Conservation (phyloP, 1,284 basidiomycete genomes). For the Porodaedalea pini region DNA sequence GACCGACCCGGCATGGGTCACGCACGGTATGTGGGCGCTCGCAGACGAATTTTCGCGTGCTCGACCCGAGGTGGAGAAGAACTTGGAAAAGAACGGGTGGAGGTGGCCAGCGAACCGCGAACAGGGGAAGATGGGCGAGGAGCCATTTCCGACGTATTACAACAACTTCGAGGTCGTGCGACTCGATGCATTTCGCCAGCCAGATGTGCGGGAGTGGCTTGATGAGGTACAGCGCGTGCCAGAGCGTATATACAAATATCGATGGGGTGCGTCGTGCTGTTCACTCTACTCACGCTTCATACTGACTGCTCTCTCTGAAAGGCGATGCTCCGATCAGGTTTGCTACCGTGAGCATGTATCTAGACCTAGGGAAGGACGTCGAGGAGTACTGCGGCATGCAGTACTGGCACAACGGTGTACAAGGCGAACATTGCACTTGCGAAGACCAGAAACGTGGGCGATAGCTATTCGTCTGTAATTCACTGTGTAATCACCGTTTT, state of each 20-base stretch:
- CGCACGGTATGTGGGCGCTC: slow-evolving; percentile 2
- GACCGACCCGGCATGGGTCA: slow-evolving; percentile 4
- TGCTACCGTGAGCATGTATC: slow-evolving; percentile 2
- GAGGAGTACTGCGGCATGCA: slow-evolving; percentile 9
- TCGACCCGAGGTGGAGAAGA: background rate
- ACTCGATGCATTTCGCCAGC: slow-evolving; percentile 2
- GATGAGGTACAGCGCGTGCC: slow-evolving; percentile 10
- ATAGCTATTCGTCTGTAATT: background rate
- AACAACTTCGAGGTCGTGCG: slow-evolving; percentile 9
- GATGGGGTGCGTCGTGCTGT: slow-evolving; percentile 9
- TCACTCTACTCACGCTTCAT: background rate
- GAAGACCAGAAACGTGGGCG: background rate
- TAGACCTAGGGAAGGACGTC: slow-evolving; percentile 5
- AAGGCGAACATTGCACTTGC: background rate
- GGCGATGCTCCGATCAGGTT: slow-evolving; percentile 3
- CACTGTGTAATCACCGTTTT: no score
- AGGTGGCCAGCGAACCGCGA: background rate
- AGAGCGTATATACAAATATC: slow-evolving; percentile 15
- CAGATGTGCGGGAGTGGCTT: slow-evolving; percentile 14
- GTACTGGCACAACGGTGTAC: slow-evolving; percentile 6
- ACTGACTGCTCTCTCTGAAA: background rate
- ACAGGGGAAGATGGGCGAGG: background rate
- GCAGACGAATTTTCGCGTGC: background rate
- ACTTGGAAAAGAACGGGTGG: background rate
- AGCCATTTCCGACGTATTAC: slow-evolving; percentile 1